Evolutionary conservation across 2,329 filamentous ascomycete genomes (phyloP), one percentile per base, ranked within the genome.

Genomic region (Podosphaera fusca): DNA sequence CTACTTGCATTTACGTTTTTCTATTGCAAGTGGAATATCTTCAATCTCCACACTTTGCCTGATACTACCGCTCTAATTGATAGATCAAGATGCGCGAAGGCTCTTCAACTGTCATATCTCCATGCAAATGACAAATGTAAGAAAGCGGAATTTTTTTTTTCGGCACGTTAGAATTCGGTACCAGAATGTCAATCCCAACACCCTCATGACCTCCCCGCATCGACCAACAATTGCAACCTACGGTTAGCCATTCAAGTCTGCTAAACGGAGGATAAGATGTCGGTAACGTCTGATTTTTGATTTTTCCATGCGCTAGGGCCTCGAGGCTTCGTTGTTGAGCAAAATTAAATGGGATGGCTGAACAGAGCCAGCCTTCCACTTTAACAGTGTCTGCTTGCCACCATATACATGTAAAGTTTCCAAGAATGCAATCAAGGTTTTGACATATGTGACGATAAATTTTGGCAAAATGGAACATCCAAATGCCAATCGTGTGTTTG

Each of bases 401-500:
- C 60, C 60, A 59, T 40, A 10, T 55, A 33, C 29, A 42, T 31
- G 57, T 33, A 55, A 56, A 55, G 10, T 12, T n/a, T 56, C n/a
- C 57, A 53, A 59, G 58, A 63, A 61, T 61, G 45, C 60, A 59
- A 57, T 57, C 58, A 58, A 59, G 58, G 56, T 55, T 58, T 56
- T 52, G 59, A 58, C 60, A 63, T 58, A 58, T 58, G 64, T 30
- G 56, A 67, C 66, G 64, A 21, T 21, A 21, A 63, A 65, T 62
- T 56, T 63, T 56, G 64, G 59, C 59, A 57, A 58, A 46, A 56
- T 66, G 54, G 61, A 63, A 45, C 45, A 62, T 45, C 59, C 57
- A 49, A 58, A 33, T 36, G 64, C 61, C 56, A 60, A 64, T 56
- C 57, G 65, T 67, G 59, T 63, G 63, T 63, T 61, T 59, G 59